A percentile compares a stretch with the other conserved stretches of the same genome.
phyloP scores from a whole-genome alignment of 176 grass and related monocot species.

The Oryza nivara region DNA sequence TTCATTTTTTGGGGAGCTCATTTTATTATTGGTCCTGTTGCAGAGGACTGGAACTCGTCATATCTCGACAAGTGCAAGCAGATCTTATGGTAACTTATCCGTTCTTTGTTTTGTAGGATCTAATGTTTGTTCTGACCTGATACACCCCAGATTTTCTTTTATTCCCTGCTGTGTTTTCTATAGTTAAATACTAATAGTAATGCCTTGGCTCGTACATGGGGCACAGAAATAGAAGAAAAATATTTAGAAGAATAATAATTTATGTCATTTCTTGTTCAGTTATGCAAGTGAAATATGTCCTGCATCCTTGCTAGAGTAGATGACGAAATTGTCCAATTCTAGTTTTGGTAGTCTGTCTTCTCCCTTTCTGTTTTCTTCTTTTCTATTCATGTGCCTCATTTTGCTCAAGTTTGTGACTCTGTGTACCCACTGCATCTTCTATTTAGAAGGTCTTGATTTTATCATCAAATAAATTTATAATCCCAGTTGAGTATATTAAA shows the following conservation, averaged over 20 bases:
- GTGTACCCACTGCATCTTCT: not conserved
- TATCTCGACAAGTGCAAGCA: not conserved
- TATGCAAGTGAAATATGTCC: not conserved
- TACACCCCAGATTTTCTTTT: not conserved
- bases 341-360: not conserved
- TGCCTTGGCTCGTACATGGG: not conserved
- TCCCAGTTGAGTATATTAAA: not conserved
- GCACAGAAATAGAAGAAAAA: not conserved
- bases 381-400: no score
- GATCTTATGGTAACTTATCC: not conserved
- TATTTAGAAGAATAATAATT: not conserved
- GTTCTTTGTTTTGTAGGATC: not conserved
- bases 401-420: no score
- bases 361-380: not conserved
- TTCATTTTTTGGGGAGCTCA: not conserved
- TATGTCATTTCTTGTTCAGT: not conserved
- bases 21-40: not conserved
- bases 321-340: not conserved
- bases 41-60: not conserved
- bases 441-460: not conserved
- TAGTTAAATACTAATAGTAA: not conserved
- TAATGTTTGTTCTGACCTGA: not conserved
- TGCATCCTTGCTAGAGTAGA: not conserved
- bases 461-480: not conserved
- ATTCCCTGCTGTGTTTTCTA: not conserved